Percentiles rank a stretch among this genome's conserved stretches.
These are phyloP conservation scores for Podaxis sp. DNA, from an alignment of 768 basidiomycete species.

Conservation along the genomic window DNA sequence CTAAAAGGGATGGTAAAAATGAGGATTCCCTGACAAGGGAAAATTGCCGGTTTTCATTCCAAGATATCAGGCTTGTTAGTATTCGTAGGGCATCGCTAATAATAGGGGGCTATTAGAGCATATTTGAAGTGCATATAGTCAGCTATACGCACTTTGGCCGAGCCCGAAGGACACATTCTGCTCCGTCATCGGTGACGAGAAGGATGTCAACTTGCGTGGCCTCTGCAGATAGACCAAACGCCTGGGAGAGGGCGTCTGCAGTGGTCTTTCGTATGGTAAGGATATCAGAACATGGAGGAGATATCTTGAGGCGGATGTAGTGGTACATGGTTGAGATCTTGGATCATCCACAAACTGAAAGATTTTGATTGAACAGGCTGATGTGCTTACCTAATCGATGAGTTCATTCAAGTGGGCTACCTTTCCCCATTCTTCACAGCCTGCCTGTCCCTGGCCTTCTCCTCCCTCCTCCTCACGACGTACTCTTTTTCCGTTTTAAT, in stretches of 20 bases:
- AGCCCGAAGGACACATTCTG: conserved; percentile 11
- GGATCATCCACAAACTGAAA: background rate
- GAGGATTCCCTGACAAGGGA: conserved; percentile 12
- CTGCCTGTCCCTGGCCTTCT: background rate
- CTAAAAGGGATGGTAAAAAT: conserved; percentile 12
- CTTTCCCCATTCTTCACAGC: background rate
- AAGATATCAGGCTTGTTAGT: conserved; percentile 6
- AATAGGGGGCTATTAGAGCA: background rate
- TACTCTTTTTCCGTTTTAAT: background rate
- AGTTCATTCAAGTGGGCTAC: background rate
- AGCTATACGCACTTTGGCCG: conserved; percentile 4
- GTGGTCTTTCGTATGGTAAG: conserved; percentile 11
- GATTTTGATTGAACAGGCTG: background rate
- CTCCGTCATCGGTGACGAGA: background rate
- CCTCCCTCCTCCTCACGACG: background rate
- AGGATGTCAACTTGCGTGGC: conserved; percentile 9
- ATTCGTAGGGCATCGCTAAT: conserved; percentile 7
- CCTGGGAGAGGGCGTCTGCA: conserved; percentile 9
- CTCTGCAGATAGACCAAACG: conserved; percentile 11
- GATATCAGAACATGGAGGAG: background rate
- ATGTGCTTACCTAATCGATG: conserved; percentile 1
- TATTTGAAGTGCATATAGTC: background rate
- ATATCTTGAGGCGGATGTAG: conserved; percentile 13
- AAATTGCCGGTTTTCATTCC: conserved; percentile 3
- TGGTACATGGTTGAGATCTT: conserved; percentile 6